phyloP scores from a whole-genome alignment of 2,329 filamentous ascomycete genomes.

The Bipolaris cookei region DNA sequence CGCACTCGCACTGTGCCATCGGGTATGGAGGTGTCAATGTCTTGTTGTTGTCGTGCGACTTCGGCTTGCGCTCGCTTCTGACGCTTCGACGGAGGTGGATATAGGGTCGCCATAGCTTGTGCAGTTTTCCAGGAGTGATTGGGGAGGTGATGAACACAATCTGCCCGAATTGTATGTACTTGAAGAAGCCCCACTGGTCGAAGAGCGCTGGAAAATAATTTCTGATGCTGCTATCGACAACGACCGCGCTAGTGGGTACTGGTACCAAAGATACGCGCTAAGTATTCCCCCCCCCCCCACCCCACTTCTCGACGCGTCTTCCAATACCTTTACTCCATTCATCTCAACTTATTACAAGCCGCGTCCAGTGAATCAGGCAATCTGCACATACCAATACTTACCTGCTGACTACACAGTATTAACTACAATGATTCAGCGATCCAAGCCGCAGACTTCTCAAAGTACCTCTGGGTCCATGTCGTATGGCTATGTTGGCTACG shows the following conservation, averaged over 20 bases:
- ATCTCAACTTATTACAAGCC: background rate
- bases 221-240: constrained; percentile 34
- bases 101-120: constrained; percentile 73
- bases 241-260: constrained; percentile 19
- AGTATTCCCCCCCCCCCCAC: constrained; percentile 1
- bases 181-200: constrained; percentile 1
- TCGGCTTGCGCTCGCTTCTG: constrained; percentile 79
- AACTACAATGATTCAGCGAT: constrained; percentile 36
- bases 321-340: background rate
- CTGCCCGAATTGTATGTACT: background rate
- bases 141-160: background rate
- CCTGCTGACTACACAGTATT: constrained; percentile 29
- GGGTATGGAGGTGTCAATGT: constrained; percentile 69
- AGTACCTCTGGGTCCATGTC: constrained; percentile 42
- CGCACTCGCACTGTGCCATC: constrained; percentile 82
- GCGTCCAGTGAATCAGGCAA: constrained; percentile 1
- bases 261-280: constrained; percentile 22
- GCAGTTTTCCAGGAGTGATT: background rate
- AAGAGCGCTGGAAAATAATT: constrained; percentile 24
- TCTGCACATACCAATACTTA: constrained; percentile 19
- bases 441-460: constrained; percentile 38
- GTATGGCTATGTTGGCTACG: constrained; percentile 46
- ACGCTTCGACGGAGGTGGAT: constrained; percentile 86
- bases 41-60: constrained; percentile 74
- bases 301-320: constrained; percentile 17